A percentile compares a stretch with the other conserved stretches of the same genome.
phyloP scores from a whole-genome alignment of 306 rosid species.

The Quercus engelmannii region DNA sequence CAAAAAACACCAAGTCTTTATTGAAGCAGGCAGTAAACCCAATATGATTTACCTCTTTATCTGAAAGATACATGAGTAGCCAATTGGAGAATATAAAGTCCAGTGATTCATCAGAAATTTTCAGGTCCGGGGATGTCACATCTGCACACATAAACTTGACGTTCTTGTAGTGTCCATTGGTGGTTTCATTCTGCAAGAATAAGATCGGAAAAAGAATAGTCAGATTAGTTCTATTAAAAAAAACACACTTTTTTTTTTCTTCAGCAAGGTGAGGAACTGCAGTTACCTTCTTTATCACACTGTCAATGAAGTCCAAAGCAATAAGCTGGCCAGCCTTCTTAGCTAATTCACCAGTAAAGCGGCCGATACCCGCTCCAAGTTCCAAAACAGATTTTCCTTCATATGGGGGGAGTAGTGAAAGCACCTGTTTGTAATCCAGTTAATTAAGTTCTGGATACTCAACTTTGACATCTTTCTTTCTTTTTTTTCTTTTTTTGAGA shows the following conservation, averaged over 20 bases:
- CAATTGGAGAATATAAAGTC: slow-evolving; percentile 93
- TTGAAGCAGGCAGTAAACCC: slow-evolving; percentile 1
- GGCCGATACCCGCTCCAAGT: slow-evolving; percentile 97
- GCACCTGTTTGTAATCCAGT: slow-evolving; percentile 39
- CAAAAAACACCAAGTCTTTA: background rate
- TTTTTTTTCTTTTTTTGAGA: background rate
- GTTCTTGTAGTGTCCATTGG: slow-evolving; percentile 77
- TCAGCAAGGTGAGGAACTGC: background rate
- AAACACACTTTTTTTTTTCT: background rate
- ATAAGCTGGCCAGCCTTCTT: slow-evolving; percentile 74
- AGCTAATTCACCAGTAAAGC: slow-evolving; percentile 87
- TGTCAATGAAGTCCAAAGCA: slow-evolving; percentile 87
- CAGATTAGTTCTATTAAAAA: background rate
- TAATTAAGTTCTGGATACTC: background rate
- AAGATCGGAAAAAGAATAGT: slow-evolving; percentile 1
- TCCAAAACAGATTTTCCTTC: slow-evolving; percentile 86
- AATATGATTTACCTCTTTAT: slow-evolving; percentile 59
- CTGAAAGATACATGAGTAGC: slow-evolving; percentile 96
- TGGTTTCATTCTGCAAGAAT: slow-evolving; percentile 64
- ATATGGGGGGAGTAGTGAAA: slow-evolving; percentile 63
- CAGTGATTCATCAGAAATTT: slow-evolving; percentile 58
- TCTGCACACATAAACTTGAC: slow-evolving; percentile 87
- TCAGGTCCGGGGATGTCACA: slow-evolving; percentile 71
- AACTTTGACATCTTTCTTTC: background rate
- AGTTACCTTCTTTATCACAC: slow-evolving; percentile 79